Percentiles rank a stretch among this genome's conserved stretches.
phyloP scores from a whole-genome alignment of 2,329 filamentous ascomycete genomes.

The Penicillium griseofulvum region DNA sequence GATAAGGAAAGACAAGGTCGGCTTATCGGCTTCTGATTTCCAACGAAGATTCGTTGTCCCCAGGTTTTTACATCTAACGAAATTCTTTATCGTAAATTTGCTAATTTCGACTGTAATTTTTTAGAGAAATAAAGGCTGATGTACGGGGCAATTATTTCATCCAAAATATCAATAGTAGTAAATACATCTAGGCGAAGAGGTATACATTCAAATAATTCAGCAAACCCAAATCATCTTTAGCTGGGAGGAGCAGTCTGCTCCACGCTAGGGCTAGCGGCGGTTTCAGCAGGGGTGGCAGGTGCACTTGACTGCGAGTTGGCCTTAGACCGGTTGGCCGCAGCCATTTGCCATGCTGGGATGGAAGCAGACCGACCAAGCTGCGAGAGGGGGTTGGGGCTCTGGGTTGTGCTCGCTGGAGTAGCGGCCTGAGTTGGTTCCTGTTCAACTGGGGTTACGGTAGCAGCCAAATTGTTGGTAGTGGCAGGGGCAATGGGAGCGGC shows the following conservation, averaged over 20 bases:
- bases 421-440: conserved; percentile 27
- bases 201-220: conserved; percentile 15
- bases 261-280: conserved; percentile 18
- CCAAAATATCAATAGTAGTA: conserved; percentile 13
- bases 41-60: background rate
- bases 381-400: conserved; percentile 48
- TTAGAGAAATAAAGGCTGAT: background rate
- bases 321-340: conserved; percentile 57
- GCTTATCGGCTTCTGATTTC: conserved; percentile 4
- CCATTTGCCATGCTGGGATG: conserved; percentile 79
- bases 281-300: conserved; percentile 20
- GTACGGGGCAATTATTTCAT: background rate
- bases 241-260: conserved; percentile 33
- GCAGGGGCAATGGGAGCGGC: conserved; percentile 18
- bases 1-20: conserved; percentile 1
- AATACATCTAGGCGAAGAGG: conserved; percentile 27
- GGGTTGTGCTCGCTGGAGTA: conserved; percentile 28
- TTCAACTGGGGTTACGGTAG: conserved; percentile 29
- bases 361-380: conserved; percentile 57
- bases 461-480: conserved; percentile 28
- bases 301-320: conserved; percentile 29
- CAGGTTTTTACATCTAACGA: background rate
- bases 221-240: conserved; percentile 16
- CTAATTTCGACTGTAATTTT: background rate
- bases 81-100: background rate